Base-by-base conservation (phyloP, 441 rosid genomes). In the Brassica balearica region DNA sequence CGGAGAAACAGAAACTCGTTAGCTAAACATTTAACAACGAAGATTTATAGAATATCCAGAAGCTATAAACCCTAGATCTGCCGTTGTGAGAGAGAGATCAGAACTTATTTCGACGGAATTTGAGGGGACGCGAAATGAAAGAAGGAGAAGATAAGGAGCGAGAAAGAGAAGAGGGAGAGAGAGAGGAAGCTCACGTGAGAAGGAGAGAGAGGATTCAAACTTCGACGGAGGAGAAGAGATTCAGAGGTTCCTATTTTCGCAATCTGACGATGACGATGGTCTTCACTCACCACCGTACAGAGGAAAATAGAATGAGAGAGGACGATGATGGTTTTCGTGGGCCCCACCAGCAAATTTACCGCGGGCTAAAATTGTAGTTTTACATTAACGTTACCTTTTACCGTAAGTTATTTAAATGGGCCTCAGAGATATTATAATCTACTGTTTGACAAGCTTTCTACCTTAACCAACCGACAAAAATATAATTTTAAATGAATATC, bases 61-160 rank as follows among this genome's bases (percentile, higher is more conserved):
- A 82, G 65, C 56, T 27, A 65, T 81, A 78, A 85, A 81, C 86
- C 86, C 84, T 78, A 85, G 87, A 85, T 85, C 87, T 83, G 65
- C 78, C 53, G 72, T 56, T 74, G 22, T 5, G 32, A 46, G 72
- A 68, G n/a, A 36, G 72, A 72, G 80, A 80, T 59, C 67, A 25
- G 27, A 25, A 25, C 27, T 25, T 25, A 25, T 25, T 25, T 25
- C 27, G 27, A 25, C 27, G 11, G 43, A 27, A 61, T 22, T 62
- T 72, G 68, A 76, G 63, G 65, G 53, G 83, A 65, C 76, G 76
- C 70, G 65, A 53, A 81, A 75, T 4, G 61, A 12, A 0, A 5
- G 17, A 62, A 22, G 11, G 64, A 77, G 69, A 56, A 38, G 8
- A 71, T 68, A 77, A 56, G 53, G 55, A 64, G 58, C 20, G 59